phyloP scores from a whole-genome alignment of 805 yeast species.

The Suhomyces sp. region DNA sequence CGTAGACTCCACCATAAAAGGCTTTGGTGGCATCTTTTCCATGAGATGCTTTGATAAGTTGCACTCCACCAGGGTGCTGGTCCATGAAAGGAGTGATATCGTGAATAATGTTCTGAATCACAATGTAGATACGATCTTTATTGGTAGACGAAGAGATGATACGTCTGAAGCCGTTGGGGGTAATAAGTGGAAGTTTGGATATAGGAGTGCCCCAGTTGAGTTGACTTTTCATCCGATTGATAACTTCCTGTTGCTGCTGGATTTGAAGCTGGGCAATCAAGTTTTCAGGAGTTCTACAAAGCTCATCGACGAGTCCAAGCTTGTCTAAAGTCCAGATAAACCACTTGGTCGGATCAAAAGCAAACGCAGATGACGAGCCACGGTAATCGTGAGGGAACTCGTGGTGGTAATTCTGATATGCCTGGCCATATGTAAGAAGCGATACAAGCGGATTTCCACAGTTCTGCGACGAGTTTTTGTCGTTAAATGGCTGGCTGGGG shows the following conservation, averaged over 20 bases:
- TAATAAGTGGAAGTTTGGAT: conserved; percentile 71
- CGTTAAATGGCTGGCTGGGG: conserved; percentile 45
- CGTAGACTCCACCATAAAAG: conserved; percentile 91
- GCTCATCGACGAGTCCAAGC: conserved; percentile 57
- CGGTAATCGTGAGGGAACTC: conserved; percentile 92
- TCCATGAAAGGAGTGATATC: conserved; percentile 88
- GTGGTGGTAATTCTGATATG: conserved; percentile 91
- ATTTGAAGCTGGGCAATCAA: conserved; percentile 53
- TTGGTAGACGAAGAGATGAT: conserved; percentile 37
- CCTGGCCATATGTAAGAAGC: conserved; percentile 80
- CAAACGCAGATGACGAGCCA: conserved; percentile 65
- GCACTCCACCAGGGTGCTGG: conserved; percentile 92
- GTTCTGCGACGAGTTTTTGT: conserved; percentile 68
- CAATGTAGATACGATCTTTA: conserved; percentile 60
- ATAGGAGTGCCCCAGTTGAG: conserved; percentile 95
- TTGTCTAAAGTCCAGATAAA: conserved; percentile 50
- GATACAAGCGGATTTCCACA: conserved; percentile 56
- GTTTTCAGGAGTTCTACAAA: conserved; percentile 64
- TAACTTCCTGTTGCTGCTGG: conserved; percentile 72
- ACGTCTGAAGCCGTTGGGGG: conserved; percentile 44
- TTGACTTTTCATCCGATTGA: conserved; percentile 72
- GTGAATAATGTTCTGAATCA: conserved; percentile 88
- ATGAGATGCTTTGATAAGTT: conserved; percentile 72
- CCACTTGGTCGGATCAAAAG: conserved; percentile 88
- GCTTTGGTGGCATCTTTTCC: conserved; percentile 95